Evolutionary conservation across 257 asterid species (phyloP), one percentile per base, ranked within the genome.

Genomic region (Solanum clarkiae): DNA sequence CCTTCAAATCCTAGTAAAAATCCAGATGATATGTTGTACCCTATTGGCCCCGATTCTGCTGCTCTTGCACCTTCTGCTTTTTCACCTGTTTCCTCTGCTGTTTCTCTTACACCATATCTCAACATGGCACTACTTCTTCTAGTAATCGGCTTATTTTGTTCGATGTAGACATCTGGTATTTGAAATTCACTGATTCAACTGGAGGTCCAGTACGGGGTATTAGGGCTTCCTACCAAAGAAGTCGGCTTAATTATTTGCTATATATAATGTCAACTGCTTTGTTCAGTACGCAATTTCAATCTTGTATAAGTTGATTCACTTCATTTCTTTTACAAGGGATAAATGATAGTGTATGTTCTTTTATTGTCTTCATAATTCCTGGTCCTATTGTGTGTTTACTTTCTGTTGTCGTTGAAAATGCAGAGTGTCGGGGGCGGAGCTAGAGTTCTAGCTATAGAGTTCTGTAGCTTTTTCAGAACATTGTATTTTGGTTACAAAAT

Each of bases 31-130:
- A 20, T 22, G 59, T 8, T 79, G 82, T 51, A 49, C 49, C 83
- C 83, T 79, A 79, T 53, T 79, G 83, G 47, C 4, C 83, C 83
- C 53, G 83, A 79, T 79, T 26, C 65, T 53, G 83, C 83, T 79
- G 83, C 83, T 79, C 47, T 79, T 53, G 83, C 29, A 53, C 83
- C 83, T 79, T 79, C 83, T 79, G 83, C 83, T 16, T 79, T 79
- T 79, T 53, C 83, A 26, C 65, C 83, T 15, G 49, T 79, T 79
- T 79, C 83, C 40, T 53, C 65, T 29, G 65, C 63, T 26, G 81
- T 75, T 29, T 26, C 7, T 53, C 65, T 79, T 51, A 24, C 82
- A 75, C 1, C n/a, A 10, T 53, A 51, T 79, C 11, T 79, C 3
- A 53, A 53, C 14, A 9, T 79, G 16, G 49, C 47, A 26, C 29